phyloP scores from a whole-genome alignment of 2,329 filamentous ascomycete species.

The Colletotrichum sp. region DNA sequence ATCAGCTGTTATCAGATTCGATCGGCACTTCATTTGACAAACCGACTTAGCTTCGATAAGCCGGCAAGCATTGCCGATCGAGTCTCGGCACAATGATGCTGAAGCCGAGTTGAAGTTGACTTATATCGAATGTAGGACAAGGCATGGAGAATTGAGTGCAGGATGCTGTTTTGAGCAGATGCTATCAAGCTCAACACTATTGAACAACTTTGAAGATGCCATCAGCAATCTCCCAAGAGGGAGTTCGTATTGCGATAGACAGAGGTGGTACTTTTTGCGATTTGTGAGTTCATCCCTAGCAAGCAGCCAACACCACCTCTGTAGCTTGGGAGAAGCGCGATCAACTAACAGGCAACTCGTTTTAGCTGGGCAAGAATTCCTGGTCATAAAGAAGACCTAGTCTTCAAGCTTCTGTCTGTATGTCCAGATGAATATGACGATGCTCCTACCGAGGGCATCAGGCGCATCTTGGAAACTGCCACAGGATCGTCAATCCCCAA shows the following conservation, averaged over 20 bases:
- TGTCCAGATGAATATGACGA: constrained; percentile 75
- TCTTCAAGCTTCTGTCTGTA: constrained; percentile 75
- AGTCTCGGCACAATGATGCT: neutral
- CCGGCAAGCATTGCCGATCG: neutral
- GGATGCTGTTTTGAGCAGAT: neutral
- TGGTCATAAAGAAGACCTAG: constrained; percentile 64
- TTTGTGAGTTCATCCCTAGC: neutral
- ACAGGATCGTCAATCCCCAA: constrained; percentile 23
- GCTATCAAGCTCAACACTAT: neutral
- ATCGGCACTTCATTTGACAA: neutral
- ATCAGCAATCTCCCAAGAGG: neutral
- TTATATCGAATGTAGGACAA: neutral
- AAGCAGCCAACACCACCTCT: neutral
- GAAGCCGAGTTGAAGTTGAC: neutral
- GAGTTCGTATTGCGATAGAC: neutral
- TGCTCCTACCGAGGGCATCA: constrained; percentile 75
- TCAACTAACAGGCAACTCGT: neutral
- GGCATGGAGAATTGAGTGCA: neutral
- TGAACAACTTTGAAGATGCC: neutral
- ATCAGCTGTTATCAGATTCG: neutral
- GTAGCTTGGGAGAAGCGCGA: fast-evolving
- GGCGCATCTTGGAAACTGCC: constrained; percentile 43
- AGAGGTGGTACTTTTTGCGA: neutral
- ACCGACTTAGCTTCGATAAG: neutral
- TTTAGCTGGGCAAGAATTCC: constrained; percentile 42